Conservation (phyloP, 1,284 basidiomycete species). For the Tilletia horrida region DNA sequence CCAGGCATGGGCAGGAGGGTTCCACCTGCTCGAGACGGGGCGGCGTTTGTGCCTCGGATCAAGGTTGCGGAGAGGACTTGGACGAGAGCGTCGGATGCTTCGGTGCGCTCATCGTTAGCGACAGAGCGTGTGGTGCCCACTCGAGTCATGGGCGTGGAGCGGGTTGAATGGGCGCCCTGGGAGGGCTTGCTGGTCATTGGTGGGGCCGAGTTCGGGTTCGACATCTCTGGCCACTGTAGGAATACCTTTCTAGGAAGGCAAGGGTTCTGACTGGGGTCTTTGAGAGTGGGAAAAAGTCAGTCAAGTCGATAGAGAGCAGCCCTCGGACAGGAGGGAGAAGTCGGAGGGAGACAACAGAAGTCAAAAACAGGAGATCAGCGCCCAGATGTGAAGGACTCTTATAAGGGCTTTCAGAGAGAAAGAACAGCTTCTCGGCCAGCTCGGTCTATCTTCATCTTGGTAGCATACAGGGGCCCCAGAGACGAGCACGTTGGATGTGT, state of each 20-base stretch:
- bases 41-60: not conserved
- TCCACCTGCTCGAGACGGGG: not conserved
- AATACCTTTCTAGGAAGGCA: not conserved
- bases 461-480: no score
- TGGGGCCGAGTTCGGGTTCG: not conserved
- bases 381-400: no score
- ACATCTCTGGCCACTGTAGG: not conserved
- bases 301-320: no score
- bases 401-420: no score
- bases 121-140: not conserved
- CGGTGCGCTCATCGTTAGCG: not conserved
- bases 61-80: conserved; percentile 11
- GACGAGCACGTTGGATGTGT: no score
- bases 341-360: no score
- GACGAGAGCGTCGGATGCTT: conserved; percentile 15
- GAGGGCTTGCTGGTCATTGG: conserved; percentile 14
- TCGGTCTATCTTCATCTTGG: no score
- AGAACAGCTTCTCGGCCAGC: no score
- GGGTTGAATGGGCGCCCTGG: not conserved
- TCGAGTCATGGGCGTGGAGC: not conserved
- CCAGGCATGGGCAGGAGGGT: not conserved
- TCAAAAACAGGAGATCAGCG: no score
- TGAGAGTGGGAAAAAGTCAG: no score
- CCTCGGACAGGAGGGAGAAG: no score
- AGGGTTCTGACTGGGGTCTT: no score